Base-by-base conservation (phyloP, 768 basidiomycete species). In the Boletus speciosus region DNA sequence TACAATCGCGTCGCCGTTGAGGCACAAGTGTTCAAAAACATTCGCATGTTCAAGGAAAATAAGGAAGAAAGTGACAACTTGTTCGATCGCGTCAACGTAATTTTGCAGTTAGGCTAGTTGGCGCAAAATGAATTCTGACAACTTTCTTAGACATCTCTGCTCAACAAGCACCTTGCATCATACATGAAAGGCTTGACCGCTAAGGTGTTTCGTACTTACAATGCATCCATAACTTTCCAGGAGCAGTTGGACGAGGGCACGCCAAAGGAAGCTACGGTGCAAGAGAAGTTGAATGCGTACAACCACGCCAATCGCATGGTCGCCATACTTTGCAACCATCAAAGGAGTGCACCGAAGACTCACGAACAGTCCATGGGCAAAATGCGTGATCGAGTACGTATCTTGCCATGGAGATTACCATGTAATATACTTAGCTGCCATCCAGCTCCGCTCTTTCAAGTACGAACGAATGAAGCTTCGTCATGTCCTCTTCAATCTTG, bases 201-300 rank as follows among this genome's bases (percentile, higher is more conserved):
- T 54, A 99, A 99, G 71, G 97, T 99, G 27, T 99, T 99, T 80
- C 96, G 97, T 93, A 99, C 97, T 48, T 99, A 90, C 76, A 99
- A 99, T 66, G 97, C 97, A 23, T 98, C 97, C 25, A 85, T 84
- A 67, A 97, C 96, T 2, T 97, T 98, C 78, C 93, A 98, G 68
- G 78, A 89, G 42, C 85, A 96, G 58, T 76, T 98, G 56, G 91
- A 95, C 61, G 79, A 85, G 57, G 81, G 82, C 49, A 87, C 81
- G 8, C 84, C 82, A 3, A 76, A 78, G 60, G 76, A 84, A 61
- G 86, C 82, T 1, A 86, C 89, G 3, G 76, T 92, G n/a, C 91
- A 94, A 63, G 96, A 99, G 76, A 98, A 97, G 75, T 78, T 98
- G 45, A 93, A 96, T 52, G 90, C 93, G 19, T 99, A 98, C 74